Conservation (phyloP, 2,329 filamentous ascomycete genomes). For the Xylariaceae sp. region DNA sequence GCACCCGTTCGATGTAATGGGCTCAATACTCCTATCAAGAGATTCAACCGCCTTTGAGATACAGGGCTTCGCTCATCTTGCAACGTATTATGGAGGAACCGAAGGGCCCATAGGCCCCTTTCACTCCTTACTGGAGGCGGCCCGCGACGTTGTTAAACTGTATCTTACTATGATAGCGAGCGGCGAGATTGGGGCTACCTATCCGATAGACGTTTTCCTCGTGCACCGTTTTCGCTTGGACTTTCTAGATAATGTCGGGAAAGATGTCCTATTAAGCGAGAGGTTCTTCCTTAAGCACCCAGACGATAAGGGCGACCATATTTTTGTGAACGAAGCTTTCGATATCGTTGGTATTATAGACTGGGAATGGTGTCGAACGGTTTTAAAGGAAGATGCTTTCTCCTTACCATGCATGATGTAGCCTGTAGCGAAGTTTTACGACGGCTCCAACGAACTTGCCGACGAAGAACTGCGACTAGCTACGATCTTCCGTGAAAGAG, state of each 20-base stretch:
- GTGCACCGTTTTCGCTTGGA: constrained; percentile 35
- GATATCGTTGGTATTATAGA: constrained; percentile 53
- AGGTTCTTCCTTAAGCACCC: constrained; percentile 51
- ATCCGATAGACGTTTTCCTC: constrained; percentile 34
- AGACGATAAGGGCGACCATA: constrained; percentile 55
- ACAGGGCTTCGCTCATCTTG: constrained; percentile 31
- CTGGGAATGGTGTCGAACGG: constrained; percentile 49
- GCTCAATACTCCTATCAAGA: constrained; percentile 33
- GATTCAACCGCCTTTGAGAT: constrained; percentile 18
- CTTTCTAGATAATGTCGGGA: constrained; percentile 27
- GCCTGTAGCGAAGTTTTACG: constrained; percentile 44
- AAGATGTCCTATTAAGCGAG: constrained; percentile 22
- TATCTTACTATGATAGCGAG: constrained; percentile 37
- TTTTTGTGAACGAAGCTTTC: constrained; percentile 48
- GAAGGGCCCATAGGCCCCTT: constrained; percentile 34
- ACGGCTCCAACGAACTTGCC: constrained; percentile 39
- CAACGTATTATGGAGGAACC: constrained; percentile 12
- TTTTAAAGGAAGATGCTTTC: constrained; percentile 42
- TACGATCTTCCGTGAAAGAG: constrained; percentile 31
- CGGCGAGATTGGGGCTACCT: constrained; percentile 33
- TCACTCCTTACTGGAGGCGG: constrained; percentile 33
- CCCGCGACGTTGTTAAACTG: constrained; percentile 23
- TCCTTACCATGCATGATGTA: constrained; percentile 45
- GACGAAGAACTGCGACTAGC: constrained; percentile 36
- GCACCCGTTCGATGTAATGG: constrained; percentile 40